phyloP scores from a whole-genome alignment of 2,329 filamentous ascomycete genomes.

The Colletotrichum sp. region DNA sequence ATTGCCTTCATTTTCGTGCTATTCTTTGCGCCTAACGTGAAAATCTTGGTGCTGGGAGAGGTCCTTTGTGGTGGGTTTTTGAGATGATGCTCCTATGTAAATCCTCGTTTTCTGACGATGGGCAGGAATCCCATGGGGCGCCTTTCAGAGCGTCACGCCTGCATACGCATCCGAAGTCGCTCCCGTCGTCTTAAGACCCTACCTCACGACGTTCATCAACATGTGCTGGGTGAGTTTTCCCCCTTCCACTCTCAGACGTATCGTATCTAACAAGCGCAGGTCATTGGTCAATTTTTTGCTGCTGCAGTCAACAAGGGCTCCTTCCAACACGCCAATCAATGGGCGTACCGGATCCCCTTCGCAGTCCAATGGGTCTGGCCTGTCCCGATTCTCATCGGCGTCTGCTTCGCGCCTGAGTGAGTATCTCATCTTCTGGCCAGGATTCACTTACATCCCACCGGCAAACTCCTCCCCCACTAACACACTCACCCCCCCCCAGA shows the following conservation, averaged over 20 bases:
- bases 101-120: constrained; percentile 6
- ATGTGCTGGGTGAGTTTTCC: constrained; percentile 50
- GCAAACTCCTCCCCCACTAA: neutral
- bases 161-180: constrained; percentile 59
- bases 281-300: constrained; percentile 58
- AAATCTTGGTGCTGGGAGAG: constrained; percentile 52
- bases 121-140: constrained; percentile 55
- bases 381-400: constrained; percentile 46
- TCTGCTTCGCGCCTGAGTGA: constrained; percentile 52
- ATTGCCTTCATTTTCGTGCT: constrained; percentile 56
- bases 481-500: constrained; percentile 21
- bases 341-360: constrained; percentile 56
- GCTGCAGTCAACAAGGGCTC: constrained; percentile 51
- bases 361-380: constrained; percentile 59
- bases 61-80: constrained; percentile 40
- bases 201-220: constrained; percentile 60
- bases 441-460: neutral
- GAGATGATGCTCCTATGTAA: neutral
- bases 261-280: neutral
- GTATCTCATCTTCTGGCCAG: neutral
- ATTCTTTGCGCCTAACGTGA: constrained; percentile 54
- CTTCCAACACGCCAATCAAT: constrained; percentile 41
- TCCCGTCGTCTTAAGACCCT: constrained; percentile 51
- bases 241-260: too few species aligned
- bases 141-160: constrained; percentile 55